phyloP scores from a whole-genome alignment of 148 eudicot species.

The Nepenthes gracilis region DNA sequence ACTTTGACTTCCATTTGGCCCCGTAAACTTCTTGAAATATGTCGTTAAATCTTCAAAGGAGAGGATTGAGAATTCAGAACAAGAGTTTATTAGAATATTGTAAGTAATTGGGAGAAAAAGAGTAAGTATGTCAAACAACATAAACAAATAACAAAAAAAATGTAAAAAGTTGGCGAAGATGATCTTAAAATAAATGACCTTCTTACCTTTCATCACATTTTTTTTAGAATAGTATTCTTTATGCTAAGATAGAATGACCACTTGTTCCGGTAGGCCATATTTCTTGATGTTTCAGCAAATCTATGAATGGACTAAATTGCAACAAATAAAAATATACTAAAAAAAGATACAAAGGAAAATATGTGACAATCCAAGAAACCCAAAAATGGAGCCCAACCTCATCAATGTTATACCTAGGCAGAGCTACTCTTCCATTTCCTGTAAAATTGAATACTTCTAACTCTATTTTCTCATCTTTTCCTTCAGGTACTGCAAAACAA shows the following conservation, averaged over 20 bases:
- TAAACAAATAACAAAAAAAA: neutral
- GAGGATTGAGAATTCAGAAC: neutral
- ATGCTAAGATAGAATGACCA: slow-evolving; percentile 98
- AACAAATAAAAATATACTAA: too few species aligned
- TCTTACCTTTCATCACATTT: slow-evolving; percentile 85
- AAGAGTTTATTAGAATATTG: neutral
- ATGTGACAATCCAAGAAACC: too few species aligned
- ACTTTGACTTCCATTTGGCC: slow-evolving; percentile 64
- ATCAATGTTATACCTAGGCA: too few species aligned
- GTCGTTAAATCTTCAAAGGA: slow-evolving; percentile 64
- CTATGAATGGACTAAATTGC: too few species aligned
- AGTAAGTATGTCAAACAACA: neutral
- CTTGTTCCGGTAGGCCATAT: slow-evolving; percentile 60
- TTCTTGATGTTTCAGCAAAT: too few species aligned
- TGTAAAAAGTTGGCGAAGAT: neutral
- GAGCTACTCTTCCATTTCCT: slow-evolving; percentile 48
- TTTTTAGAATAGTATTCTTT: slow-evolving; percentile 85
- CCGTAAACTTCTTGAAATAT: slow-evolving; percentile 89
- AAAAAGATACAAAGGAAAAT: too few species aligned
- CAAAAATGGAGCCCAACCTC: too few species aligned
- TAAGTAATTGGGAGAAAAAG: too few species aligned
- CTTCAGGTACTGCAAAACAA: too few species aligned
- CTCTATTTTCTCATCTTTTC: neutral
- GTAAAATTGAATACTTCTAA: slow-evolving; percentile 72
- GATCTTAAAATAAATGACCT: neutral